phyloP scores from a whole-genome alignment of 768 basidiomycete species.

The Cyclocybe aegerita region DNA sequence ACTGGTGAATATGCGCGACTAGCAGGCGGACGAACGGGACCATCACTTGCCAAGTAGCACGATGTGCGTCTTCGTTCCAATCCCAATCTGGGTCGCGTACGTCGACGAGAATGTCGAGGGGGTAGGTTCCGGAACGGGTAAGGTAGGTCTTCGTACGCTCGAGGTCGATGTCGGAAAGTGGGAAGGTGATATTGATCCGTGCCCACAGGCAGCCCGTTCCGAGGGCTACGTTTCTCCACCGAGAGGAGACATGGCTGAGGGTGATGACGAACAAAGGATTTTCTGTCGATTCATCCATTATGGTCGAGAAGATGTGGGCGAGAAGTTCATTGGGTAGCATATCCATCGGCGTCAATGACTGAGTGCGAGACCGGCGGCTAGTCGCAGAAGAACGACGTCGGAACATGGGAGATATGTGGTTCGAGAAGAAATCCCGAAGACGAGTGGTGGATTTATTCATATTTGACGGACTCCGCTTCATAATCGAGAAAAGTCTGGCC shows the following conservation, averaged over 20 bases:
- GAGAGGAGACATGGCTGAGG: conserved; percentile 48
- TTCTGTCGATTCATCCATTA: conserved; percentile 14
- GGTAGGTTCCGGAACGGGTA: conserved; percentile 40
- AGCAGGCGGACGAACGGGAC: conserved; percentile 43
- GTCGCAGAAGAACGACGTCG: background rate
- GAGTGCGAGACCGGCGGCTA: too few relatives aligned
- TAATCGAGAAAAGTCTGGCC: too few relatives aligned
- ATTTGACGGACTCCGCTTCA: too few relatives aligned
- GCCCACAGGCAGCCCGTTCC: conserved; percentile 50
- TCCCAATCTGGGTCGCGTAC: conserved; percentile 58
- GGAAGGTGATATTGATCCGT: conserved; percentile 44
- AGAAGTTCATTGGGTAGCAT: conserved; percentile 34
- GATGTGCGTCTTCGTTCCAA: conserved; percentile 49
- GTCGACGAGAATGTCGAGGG: conserved; percentile 54
- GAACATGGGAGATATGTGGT: background rate
- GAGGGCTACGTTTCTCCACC: conserved; percentile 50
- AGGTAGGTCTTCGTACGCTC: conserved; percentile 37
- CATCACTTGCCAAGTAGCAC: conserved; percentile 43
- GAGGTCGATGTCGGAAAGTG: conserved; percentile 37
- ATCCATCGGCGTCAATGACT: conserved; percentile 14
- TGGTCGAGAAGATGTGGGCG: conserved; percentile 31
- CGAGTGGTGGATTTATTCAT: too few relatives aligned
- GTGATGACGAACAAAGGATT: conserved; percentile 15
- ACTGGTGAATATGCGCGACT: conserved; percentile 43
- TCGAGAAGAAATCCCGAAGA: too few relatives aligned